These are phyloP conservation scores for Prunus kanzakura DNA, from an alignment of 306 rosid species.

Conservation along the genomic window DNA sequence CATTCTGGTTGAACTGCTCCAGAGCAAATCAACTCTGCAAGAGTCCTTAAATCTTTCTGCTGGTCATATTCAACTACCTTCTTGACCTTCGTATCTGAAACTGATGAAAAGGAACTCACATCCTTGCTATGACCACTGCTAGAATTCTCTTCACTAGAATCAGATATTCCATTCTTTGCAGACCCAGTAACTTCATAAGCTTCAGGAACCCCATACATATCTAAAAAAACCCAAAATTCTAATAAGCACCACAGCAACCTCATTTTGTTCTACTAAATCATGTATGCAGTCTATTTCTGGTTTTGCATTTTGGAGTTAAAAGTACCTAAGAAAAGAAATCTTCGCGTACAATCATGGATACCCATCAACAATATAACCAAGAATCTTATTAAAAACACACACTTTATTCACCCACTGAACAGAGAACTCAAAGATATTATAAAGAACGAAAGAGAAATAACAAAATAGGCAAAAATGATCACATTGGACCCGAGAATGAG, in stretches of 20 bases:
- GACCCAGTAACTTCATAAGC: not conserved
- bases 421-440: too few species aligned
- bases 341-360: too few species aligned
- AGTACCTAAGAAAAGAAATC: too few species aligned
- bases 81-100: not conserved
- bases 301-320: too few species aligned
- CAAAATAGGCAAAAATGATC: not conserved
- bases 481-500: not conserved
- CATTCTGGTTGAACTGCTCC: not conserved
- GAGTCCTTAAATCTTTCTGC: not conserved
- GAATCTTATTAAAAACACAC: not conserved
- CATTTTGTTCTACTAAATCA: too few species aligned
- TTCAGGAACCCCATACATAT: slow-evolving; percentile 1
- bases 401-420: not conserved
- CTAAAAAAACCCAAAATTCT: not conserved
- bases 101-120: not conserved
- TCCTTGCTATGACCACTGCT: not conserved
- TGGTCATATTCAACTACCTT: slow-evolving; percentile 4
- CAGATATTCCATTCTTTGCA: not conserved
- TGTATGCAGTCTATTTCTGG: too few species aligned
- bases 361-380: too few species aligned
- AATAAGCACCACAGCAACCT: too few species aligned
- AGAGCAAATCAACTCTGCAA: slow-evolving; percentile 5
- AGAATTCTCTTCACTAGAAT: not conserved
- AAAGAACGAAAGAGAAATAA: not conserved